Evolutionary conservation across 108 stramenopile species (phyloP).

Genomic region (Nitzschia palea): DNA sequence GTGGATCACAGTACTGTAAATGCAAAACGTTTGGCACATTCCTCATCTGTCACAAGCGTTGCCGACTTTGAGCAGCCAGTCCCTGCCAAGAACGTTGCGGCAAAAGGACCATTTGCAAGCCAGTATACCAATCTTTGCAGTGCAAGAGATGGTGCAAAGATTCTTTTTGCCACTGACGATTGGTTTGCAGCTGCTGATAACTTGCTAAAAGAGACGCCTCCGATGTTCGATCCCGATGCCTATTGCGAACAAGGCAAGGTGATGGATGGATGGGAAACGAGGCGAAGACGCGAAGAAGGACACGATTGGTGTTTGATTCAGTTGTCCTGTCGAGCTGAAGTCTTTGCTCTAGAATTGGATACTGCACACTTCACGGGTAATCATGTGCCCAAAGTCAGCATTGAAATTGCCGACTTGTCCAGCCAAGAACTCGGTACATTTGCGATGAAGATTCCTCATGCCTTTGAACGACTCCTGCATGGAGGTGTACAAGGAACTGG

Average conservation of each 20-base stretch:
- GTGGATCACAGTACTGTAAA: no score
- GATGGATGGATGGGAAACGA: conserved; percentile 95
- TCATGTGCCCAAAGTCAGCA: conserved; percentile 71
- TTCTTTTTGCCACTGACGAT: conserved; percentile 89
- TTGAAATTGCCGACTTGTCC: conserved; percentile 53
- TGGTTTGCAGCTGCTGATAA: conserved; percentile 91
- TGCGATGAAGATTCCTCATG: conserved; percentile 52
- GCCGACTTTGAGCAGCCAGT: not conserved
- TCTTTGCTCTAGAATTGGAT: conserved; percentile 65
- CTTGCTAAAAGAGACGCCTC: conserved; percentile 55
- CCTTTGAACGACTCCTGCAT: conserved; percentile 46
- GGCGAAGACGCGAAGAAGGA: conserved; percentile 71
- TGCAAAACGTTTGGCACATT: conserved; percentile 13
- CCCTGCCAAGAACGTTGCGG: conserved; percentile 5
- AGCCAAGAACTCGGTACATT: conserved; percentile 23
- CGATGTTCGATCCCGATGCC: conserved; percentile 75
- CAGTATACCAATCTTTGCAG: conserved; percentile 16
- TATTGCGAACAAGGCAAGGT: conserved; percentile 91
- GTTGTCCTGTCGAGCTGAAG: conserved; percentile 34
- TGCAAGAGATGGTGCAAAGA: conserved; percentile 23
- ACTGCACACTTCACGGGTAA: conserved; percentile 95
- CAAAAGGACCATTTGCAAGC: conserved; percentile 3
- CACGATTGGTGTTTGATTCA: conserved; percentile 93
- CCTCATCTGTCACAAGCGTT: conserved; percentile 21
- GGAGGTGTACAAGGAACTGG: conserved; percentile 75